A percentile compares a stretch with the other conserved stretches of the same genome.
Evolutionary conservation across 2,329 filamentous ascomycete species (phyloP).

Genomic region (Fusarium papillatum): DNA sequence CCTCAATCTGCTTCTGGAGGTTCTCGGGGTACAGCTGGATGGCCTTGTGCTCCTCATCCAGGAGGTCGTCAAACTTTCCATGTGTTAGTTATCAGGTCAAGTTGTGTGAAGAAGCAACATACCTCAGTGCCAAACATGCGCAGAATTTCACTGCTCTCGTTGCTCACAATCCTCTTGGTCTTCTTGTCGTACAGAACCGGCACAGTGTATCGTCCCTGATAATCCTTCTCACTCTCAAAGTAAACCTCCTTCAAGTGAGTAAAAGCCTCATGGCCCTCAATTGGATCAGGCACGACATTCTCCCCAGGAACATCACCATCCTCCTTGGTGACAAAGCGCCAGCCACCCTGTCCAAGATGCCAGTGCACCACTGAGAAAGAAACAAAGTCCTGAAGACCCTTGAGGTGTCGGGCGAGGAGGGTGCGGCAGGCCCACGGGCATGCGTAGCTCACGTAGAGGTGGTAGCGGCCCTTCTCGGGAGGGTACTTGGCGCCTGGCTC

Average conservation of each 20-base stretch:
- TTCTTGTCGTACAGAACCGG: constrained; percentile 89
- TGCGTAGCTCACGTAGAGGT: constrained; percentile 94
- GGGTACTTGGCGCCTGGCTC: constrained; percentile 82
- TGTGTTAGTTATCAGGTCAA: not conserved
- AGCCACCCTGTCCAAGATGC: constrained; percentile 82
- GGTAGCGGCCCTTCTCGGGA: constrained; percentile 90
- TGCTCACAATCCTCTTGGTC: constrained; percentile 84
- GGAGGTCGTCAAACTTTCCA: constrained; percentile 77
- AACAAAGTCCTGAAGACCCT: constrained; percentile 91
- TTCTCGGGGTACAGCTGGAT: constrained; percentile 77
- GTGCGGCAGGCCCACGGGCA: constrained; percentile 95
- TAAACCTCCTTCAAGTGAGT: constrained; percentile 84
- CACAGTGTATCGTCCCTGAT: constrained; percentile 86
- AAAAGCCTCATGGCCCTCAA: constrained; percentile 79
- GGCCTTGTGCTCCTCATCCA: constrained; percentile 70
- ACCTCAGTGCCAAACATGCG: constrained; percentile 88
- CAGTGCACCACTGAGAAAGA: constrained; percentile 89
- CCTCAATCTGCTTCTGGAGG: constrained; percentile 79
- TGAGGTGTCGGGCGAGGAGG: constrained; percentile 89
- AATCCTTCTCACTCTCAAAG: constrained; percentile 80
- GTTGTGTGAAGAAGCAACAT: not conserved
- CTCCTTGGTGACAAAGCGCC: constrained; percentile 81
- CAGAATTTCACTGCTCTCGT: constrained; percentile 93
- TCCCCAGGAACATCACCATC: constrained; percentile 70
- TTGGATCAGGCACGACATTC: constrained; percentile 75